Percentiles rank a stretch among this genome's conserved stretches.
These are phyloP conservation scores for Akanthomyces lecanii DNA, from an alignment of 2,329 filamentous ascomycete species.

Conservation along the genomic window DNA sequence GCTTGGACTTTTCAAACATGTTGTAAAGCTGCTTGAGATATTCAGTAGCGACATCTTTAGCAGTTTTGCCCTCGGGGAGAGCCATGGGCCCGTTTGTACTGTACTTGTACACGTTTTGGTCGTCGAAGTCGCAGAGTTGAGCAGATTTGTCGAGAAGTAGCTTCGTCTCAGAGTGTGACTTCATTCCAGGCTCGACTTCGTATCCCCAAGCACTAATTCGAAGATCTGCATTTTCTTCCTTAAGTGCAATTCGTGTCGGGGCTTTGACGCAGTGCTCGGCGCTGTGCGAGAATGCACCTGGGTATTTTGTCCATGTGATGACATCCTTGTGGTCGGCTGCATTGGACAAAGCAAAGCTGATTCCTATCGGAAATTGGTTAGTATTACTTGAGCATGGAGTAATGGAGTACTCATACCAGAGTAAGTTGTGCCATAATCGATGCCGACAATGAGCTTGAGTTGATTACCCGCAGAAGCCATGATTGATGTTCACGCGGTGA, in stretches of 20 bases:
- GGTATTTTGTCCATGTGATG: conserved; percentile 20
- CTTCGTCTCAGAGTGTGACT: neutral
- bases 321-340: conserved; percentile 21
- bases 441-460: conserved; percentile 5
- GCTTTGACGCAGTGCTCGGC: conserved; percentile 22
- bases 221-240: conserved; percentile 18
- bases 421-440: conserved; percentile 23
- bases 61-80: neutral
- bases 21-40: neutral
- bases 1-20: neutral
- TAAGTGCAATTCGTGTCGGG: conserved; percentile 19
- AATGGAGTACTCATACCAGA: conserved; percentile 11
- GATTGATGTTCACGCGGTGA: neutral
- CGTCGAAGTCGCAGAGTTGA: conserved; percentile 1
- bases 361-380: neutral
- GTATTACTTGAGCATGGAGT: too few relatives aligned
- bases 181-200: conserved; percentile 2
- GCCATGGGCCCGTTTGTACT: neutral
- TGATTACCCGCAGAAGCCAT: neutral
- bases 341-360: conserved; percentile 20
- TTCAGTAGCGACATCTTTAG: neutral
- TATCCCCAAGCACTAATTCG: conserved; percentile 3
- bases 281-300: conserved; percentile 16
- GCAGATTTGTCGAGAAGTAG: neutral
- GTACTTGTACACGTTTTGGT: neutral